These are phyloP conservation scores for Cryptococcus amylolentus DNA, from an alignment of 1,284 basidiomycete genomes.

Conservation along the genomic window DNA sequence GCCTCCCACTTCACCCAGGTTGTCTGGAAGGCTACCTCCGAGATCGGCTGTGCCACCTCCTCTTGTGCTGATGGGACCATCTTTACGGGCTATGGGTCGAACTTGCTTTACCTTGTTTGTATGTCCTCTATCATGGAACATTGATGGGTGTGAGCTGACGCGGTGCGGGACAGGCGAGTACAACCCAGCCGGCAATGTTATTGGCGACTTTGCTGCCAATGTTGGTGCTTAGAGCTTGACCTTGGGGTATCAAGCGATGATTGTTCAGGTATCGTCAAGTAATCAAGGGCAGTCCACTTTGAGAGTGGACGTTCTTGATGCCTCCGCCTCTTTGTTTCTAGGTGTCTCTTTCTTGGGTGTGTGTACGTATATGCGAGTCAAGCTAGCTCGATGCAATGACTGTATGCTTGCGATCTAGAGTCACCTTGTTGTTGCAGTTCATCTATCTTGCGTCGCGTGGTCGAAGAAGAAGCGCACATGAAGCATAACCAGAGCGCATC, in stretches of 20 bases:
- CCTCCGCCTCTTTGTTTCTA: too few species aligned
- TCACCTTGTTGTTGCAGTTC: too few species aligned
- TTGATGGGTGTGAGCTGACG: not conserved
- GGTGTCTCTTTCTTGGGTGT: too few species aligned
- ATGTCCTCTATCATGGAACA: not conserved
- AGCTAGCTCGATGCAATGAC: too few species aligned
- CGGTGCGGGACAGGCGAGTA: conserved; percentile 21
- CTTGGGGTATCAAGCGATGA: not conserved
- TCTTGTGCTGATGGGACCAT: conserved; percentile 25
- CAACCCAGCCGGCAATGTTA: conserved; percentile 20
- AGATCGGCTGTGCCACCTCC: conserved; percentile 36
- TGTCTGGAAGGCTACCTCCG: conserved; percentile 43
- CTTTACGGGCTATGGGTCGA: conserved; percentile 16
- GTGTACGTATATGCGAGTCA: too few species aligned
- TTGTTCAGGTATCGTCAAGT: too few species aligned
- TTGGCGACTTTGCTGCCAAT: conserved; percentile 17
- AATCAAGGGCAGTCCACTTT: too few species aligned
- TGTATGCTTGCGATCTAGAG: too few species aligned
- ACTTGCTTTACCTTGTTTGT: conserved; percentile 16
- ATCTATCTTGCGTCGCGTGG: too few species aligned
- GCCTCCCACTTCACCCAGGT: conserved; percentile 43
- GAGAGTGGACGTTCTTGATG: too few species aligned
- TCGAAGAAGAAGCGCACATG: too few species aligned
- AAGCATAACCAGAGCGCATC: too few species aligned
- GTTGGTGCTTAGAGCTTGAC: conserved; percentile 4